Base-by-base conservation (phyloP, 768 basidiomycete genomes). In the Hysterangium stoloniferum region DNA sequence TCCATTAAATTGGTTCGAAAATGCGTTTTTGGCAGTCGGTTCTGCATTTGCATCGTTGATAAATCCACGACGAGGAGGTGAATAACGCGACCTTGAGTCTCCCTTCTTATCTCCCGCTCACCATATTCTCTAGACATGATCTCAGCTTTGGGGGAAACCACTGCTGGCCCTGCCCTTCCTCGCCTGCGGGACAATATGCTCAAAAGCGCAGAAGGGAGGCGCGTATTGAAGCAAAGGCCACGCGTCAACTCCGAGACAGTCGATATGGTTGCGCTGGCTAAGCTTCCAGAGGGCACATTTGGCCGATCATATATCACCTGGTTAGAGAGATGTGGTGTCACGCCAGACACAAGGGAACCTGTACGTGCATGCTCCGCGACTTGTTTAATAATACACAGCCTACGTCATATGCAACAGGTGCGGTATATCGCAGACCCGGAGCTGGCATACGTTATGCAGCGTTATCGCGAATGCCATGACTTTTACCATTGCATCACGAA, bases 401-500 rank as follows among this genome's bases (percentile, higher is more conserved):
- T 31, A 15, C 2, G 22, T 20, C 43, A 52, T 54, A 48, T 54
- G 24, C 32, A 8, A 19, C 7, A 97, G 94, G 94, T 96, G 5
- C 88, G 84, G 57, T 98, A 97, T 61, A 84, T 98, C 51, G 79
- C 86, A 61, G 91, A 97, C 60, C 92, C 93, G 2, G 94, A 96
- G 60, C 78, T 96, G 9, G 96, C 96, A 22, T 98, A 96, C 65
- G 88, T 98, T 49, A 91, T 99, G 86, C 90, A 94, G 58, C 84
- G 95, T 45, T 99, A 98, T 65, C 84, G 95, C 22, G 94, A 99
- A 69, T 95, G 87, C 56, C 96, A 99, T 67, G 95, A 99, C 68
- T 85, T 98, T 58, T 96, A 97, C 62, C 96, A 99, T 62, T 89
- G 88, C 60, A 76, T 98, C 54, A 82, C 82, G 69, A 80, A 80